Percentiles rank a stretch among this genome's conserved stretches.
Conservation (phyloP, 2,329 filamentous ascomycete species). For the Monosporascus sp. region DNA sequence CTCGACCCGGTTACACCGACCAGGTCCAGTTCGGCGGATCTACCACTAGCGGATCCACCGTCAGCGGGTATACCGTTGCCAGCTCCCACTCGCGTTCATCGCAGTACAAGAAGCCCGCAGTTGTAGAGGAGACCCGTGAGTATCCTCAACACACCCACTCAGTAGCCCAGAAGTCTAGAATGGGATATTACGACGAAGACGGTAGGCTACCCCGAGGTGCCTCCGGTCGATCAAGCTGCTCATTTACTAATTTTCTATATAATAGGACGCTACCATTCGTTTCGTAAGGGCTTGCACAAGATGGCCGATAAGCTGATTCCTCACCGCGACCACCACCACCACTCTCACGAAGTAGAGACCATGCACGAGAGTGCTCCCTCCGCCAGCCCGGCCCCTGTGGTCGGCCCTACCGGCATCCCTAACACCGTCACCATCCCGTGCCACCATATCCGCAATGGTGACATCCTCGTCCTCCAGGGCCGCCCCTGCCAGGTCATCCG, state of each 20-base stretch:
- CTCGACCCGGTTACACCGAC: slow-evolving; percentile 35
- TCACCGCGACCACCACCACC: slow-evolving; percentile 43
- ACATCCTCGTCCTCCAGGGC: slow-evolving; percentile 97
- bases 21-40: slow-evolving; percentile 46
- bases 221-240: too few species aligned
- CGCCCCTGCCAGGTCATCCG: slow-evolving; percentile 99
- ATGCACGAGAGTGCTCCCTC: slow-evolving; percentile 36
- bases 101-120: slow-evolving; percentile 51
- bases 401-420: slow-evolving; percentile 37
- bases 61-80: slow-evolving; percentile 55
- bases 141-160: slow-evolving; percentile 36
- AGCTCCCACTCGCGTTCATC: slow-evolving; percentile 35
- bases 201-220: slow-evolving; percentile 34
- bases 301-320: slow-evolving; percentile 50
- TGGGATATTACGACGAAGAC: slow-evolving; percentile 62
- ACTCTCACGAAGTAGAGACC: slow-evolving; percentile 35
- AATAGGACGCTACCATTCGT: slow-evolving; percentile 53
- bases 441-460: slow-evolving; percentile 99
- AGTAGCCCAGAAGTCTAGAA: slow-evolving; percentile 45
- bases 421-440: slow-evolving; percentile 97
- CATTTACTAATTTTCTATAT: too few species aligned
- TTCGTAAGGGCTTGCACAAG: slow-evolving; percentile 52
- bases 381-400: slow-evolving; percentile 25
- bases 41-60: slow-evolving; percentile 44
- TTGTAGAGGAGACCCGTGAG: slow-evolving; percentile 64